A percentile compares a stretch with the other conserved stretches of the same genome.
These are phyloP conservation scores for Scleroderma bovista DNA, from an alignment of 768 basidiomycete species.

Conservation along the genomic window DNA sequence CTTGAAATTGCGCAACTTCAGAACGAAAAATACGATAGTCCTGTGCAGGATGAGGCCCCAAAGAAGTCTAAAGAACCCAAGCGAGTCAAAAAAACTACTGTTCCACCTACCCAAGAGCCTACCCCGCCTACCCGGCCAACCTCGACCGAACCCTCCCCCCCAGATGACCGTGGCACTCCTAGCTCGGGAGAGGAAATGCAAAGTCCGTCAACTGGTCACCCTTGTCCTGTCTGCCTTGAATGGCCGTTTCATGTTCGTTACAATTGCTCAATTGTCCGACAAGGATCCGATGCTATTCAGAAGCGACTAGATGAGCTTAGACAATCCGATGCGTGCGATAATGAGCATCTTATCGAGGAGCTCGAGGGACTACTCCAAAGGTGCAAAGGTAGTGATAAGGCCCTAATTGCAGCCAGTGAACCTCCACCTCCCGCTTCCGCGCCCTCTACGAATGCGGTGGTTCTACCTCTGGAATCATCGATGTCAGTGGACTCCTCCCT, in stretches of 20 bases:
- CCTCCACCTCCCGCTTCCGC: background rate
- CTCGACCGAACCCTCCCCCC: background rate
- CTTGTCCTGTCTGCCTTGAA: conserved; percentile 43
- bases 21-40: background rate
- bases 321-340: conserved; percentile 14
- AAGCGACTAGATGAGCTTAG: conserved; percentile 42
- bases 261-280: conserved; percentile 43
- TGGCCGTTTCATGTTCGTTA: conserved; percentile 43
- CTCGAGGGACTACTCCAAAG: conserved; percentile 31
- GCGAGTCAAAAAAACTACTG: background rate
- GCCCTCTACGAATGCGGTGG: background rate
- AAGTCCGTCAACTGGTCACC: conserved; percentile 3
- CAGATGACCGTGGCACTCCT: no score
- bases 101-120: background rate
- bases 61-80: background rate
- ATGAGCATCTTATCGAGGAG: conserved; percentile 34
- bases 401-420: conserved; percentile 4
- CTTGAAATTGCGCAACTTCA: background rate
- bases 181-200: background rate
- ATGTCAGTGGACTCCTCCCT: conserved; percentile 2
- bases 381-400: conserved; percentile 5
- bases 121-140: no score
- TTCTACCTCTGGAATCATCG: background rate
- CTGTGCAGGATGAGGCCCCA: background rate
- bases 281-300: conserved; percentile 39